Conservation (phyloP, 257 asterid species). For the Prunella vulgaris region DNA sequence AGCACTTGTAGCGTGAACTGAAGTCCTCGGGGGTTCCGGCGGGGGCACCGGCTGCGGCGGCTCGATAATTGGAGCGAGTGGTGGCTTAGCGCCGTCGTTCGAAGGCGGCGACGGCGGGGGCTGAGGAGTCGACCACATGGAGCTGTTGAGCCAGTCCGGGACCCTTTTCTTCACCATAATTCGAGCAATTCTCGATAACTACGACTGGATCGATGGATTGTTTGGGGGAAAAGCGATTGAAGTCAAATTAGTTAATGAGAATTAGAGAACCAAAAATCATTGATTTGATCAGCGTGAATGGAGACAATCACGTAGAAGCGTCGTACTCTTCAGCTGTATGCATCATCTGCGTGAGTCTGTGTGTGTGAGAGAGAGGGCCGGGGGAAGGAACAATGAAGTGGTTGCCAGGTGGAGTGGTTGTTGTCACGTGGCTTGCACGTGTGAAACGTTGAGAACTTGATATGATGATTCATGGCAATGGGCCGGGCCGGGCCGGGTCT, state of each 20-base stretch:
- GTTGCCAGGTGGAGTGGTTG: constrained; percentile 22
- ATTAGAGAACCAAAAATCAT: neutral
- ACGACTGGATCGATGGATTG: neutral
- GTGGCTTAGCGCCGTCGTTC: constrained; percentile 23
- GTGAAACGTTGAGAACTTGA: neutral
- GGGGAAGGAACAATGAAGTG: constrained; percentile 9
- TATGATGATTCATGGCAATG: neutral
- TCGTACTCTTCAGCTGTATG: constrained; percentile 4
- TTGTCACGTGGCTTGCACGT: constrained; percentile 27
- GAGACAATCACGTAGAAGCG: constrained; percentile 9
- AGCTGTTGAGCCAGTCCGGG: constrained; percentile 85
- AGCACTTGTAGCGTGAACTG: constrained; percentile 12
- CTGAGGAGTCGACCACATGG: constrained; percentile 59
- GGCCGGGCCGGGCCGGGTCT: neutral
- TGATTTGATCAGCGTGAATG: constrained; percentile 12
- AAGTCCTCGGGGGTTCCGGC: constrained; percentile 30
- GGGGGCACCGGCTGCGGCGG: constrained; percentile 34
- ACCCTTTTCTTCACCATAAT: constrained; percentile 52
- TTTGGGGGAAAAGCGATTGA: neutral
- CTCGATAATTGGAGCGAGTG: constrained; percentile 28
- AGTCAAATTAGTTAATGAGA: neutral
- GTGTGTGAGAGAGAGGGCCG: constrained; percentile 11
- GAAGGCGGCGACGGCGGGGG: constrained; percentile 30
- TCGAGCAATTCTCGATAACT: neutral
- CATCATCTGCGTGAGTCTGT: neutral